Conservation (phyloP, 345 rosid genomes). For the Litchi chinensis region DNA sequence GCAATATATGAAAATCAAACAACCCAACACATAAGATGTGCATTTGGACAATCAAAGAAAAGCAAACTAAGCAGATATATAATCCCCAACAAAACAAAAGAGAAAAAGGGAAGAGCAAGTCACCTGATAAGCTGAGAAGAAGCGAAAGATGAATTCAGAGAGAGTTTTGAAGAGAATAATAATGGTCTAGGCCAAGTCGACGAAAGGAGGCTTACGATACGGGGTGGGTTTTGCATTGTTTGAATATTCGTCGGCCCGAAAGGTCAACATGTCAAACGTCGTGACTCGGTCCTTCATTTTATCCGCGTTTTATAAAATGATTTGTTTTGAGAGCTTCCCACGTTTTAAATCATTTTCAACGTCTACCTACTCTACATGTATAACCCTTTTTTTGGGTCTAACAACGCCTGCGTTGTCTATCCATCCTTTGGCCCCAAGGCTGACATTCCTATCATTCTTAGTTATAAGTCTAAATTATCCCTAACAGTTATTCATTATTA, state of each 20-base stretch:
- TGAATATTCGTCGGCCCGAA: background rate
- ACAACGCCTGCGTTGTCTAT: background rate
- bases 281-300: constrained; percentile 10
- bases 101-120: background rate
- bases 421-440: too few species aligned
- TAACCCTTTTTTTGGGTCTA: background rate
- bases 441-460: too few species aligned
- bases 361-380: too few species aligned
- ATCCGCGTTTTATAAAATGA: background rate
- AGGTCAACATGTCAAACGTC: background rate
- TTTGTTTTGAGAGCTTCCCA: background rate
- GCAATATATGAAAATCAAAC: background rate
- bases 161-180: background rate
- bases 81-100: background rate
- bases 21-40: background rate
- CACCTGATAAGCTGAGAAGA: constrained; percentile 13
- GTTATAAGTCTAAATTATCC: too few species aligned
- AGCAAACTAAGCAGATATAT: background rate
- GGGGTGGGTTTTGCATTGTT: background rate
- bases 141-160: background rate
- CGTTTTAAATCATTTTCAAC: background rate
- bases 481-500: too few species aligned
- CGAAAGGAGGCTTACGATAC: background rate
- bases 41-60: background rate
- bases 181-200: constrained; percentile 22